A percentile compares a stretch with the other conserved stretches of the same genome.
Conservation (phyloP, 805 yeast genomes). For the Blastobotrys terrestris region DNA sequence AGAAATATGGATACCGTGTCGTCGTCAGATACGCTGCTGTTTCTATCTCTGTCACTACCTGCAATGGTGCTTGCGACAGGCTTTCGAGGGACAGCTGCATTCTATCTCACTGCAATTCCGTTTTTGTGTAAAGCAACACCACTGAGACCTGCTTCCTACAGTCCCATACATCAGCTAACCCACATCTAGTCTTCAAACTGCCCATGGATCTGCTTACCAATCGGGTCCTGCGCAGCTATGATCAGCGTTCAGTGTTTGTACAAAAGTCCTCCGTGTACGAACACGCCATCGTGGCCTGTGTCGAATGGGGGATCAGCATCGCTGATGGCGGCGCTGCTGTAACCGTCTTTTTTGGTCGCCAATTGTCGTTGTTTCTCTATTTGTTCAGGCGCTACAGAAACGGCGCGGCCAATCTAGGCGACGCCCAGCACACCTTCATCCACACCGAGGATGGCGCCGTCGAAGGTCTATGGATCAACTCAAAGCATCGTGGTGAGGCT, state of each 20-base stretch:
- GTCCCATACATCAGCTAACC: not conserved
- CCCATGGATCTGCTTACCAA: slow-evolving; percentile 22
- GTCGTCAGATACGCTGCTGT: slow-evolving; percentile 4
- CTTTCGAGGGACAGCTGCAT: slow-evolving; percentile 8
- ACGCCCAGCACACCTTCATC: slow-evolving; percentile 11
- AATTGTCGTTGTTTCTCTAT: slow-evolving; percentile 20
- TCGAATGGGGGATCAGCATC: slow-evolving; percentile 22
- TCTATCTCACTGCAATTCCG: slow-evolving; percentile 15
- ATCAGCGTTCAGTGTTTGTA: slow-evolving; percentile 21
- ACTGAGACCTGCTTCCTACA: not conserved
- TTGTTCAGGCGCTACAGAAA: slow-evolving; percentile 24
- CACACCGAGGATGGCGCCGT: slow-evolving; percentile 20
- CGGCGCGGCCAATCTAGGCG: slow-evolving; percentile 29
- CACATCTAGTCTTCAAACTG: slow-evolving; percentile 15
- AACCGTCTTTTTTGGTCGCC: slow-evolving; percentile 21
- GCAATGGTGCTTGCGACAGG: slow-evolving; percentile 9
- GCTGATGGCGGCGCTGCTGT: slow-evolving; percentile 21
- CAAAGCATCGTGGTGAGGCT: slow-evolving; percentile 25
- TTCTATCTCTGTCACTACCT: not conserved
- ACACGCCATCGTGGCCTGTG: slow-evolving; percentile 17
- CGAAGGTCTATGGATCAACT: slow-evolving; percentile 32
- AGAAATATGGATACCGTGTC: not conserved
- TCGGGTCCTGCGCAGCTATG: slow-evolving; percentile 22
- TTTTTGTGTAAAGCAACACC: slow-evolving; percentile 9
- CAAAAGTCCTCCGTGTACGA: slow-evolving; percentile 22